Evolutionary conservation across 1,284 basidiomycete species (phyloP), one percentile per base, ranked within the genome.

Genomic region (Trametes sp.): DNA sequence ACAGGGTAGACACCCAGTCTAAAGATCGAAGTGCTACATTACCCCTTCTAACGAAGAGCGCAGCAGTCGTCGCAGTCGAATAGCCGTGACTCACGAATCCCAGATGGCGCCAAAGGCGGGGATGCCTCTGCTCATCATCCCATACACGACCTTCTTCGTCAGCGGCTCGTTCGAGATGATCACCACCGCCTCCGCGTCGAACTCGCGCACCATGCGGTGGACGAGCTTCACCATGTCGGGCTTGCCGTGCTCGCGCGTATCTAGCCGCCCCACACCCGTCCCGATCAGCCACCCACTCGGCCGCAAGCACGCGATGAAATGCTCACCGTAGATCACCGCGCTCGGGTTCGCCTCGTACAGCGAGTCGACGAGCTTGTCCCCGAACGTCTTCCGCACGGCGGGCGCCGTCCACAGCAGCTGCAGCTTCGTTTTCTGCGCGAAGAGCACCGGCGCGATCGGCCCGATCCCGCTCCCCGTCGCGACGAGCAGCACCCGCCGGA

Each of bases 161-260:
- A 87, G 71, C 59, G 80, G 83, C 69, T 83, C 82, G 71, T 88
- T 87, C 29, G 85, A 86, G 60, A 87, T 87, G 42, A 87, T 78
- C 48, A 81, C 81, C 21, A 88, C 85, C 29, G 85, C 85, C 72
- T 87, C 85, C 10, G 86, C 86, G 36, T 87, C 75, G 73, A 85
- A 87, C 65, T 87, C 84, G 36, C 77, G 78, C 10, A 85, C 84
- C 54, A 87, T 77, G 41, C 81, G 79, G 63, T 83, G 82, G 10
- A 82, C 82, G 60, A 86, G 73, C 69, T 84, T 84, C 54, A 87
- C 82, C 83, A 86, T 84, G 73, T 86, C 84, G 2, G 85, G 85
- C 69, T 85, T 85, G 13, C 85, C 85, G 61, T 86, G 80, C 45
- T 75, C 78, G 35, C 84, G 82, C 14, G 86, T 87, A 64, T 87